Evolutionary conservation across 2,329 filamentous ascomycete genomes (phyloP).

Genomic region (Trichoderma cornu-damae): DNA sequence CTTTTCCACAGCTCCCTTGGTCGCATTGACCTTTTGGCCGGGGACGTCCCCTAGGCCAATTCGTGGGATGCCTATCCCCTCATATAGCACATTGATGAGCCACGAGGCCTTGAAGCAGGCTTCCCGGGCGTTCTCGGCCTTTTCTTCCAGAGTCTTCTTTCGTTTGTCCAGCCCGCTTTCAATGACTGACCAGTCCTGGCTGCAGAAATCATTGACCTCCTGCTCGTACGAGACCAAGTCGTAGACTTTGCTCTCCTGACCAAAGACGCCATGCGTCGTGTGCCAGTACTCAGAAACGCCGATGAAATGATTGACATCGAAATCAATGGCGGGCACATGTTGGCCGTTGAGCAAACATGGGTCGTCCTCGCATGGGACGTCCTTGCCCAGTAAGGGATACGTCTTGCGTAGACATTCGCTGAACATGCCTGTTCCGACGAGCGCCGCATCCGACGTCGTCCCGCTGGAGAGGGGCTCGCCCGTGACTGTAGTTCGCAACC

Average conservation of each 20-base stretch:
- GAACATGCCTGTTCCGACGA: conserved; percentile 83
- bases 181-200: conserved; percentile 74
- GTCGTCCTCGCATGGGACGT: conserved; percentile 72
- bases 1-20: conserved; percentile 62
- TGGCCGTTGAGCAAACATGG: conserved; percentile 89
- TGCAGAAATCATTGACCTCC: conserved; percentile 79
- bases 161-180: conserved; percentile 57
- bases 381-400: conserved; percentile 83
- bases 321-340: conserved; percentile 92
- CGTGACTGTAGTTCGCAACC: conserved; percentile 67
- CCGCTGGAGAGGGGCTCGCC: conserved; percentile 50
- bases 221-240: conserved; percentile 86
- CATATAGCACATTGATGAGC: conserved; percentile 93
- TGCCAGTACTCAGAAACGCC: conserved; percentile 99
- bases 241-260: conserved; percentile 73
- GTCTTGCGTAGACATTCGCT: conserved; percentile 77
- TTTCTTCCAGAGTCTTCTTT: conserved; percentile 71
- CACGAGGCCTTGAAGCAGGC: conserved; percentile 98
- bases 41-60: conserved; percentile 66
- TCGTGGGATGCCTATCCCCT: conserved; percentile 89
- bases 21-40: conserved; percentile 58
- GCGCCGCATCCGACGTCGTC: conserved; percentile 40
- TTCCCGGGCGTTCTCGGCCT: conserved; percentile 72
- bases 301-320: conserved; percentile 94
- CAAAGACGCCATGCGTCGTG: conserved; percentile 91